Percentiles rank a stretch among this genome's conserved stretches.
phyloP scores from a whole-genome alignment of 2,329 filamentous ascomycete species.

The Huntiella decipiens region DNA sequence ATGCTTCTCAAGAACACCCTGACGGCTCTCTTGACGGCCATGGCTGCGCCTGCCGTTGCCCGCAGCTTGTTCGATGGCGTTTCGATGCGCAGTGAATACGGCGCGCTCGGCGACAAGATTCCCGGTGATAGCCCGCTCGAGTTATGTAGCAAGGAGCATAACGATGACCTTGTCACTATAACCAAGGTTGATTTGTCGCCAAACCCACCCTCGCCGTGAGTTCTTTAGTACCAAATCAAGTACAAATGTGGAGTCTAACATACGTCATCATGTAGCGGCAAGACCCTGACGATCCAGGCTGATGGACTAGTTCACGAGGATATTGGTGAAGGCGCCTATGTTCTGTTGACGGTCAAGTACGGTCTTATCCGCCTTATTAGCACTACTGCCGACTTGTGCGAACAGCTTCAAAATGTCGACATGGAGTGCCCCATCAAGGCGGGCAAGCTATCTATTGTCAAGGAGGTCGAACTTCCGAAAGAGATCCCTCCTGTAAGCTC shows the following conservation, averaged over 20 bases:
- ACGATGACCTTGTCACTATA: constrained; percentile 53
- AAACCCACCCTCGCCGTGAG: constrained; percentile 76
- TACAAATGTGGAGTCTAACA: constrained; percentile 14
- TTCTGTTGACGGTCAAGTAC: constrained; percentile 77
- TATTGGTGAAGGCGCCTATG: constrained; percentile 62
- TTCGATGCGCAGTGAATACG: constrained; percentile 11
- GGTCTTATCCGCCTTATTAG: constrained; percentile 78
- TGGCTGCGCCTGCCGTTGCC: constrained; percentile 26
- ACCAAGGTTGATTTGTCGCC: constrained; percentile 62
- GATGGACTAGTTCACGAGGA: constrained; percentile 52
- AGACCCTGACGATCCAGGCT: constrained; percentile 60
- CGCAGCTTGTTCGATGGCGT: constrained; percentile 23
- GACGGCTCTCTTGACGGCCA: constrained; percentile 27
- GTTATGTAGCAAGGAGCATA: constrained; percentile 51
- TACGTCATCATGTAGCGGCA: constrained; percentile 37
- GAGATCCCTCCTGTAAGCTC: constrained; percentile 71
- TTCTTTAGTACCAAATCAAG: constrained; percentile 14
- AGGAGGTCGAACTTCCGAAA: constrained; percentile 66
- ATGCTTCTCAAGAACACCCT: constrained; percentile 18
- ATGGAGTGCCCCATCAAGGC: constrained; percentile 73
- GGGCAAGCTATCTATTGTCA: constrained; percentile 53
- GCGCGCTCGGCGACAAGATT: constrained; percentile 33
- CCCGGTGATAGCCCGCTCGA: constrained; percentile 71
- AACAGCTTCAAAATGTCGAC: constrained; percentile 74
- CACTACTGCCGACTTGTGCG: constrained; percentile 67